Evolutionary conservation across 2,329 filamentous ascomycete species (phyloP), one percentile per base, ranked within the genome.

Genomic region (Helotiales sp.): DNA sequence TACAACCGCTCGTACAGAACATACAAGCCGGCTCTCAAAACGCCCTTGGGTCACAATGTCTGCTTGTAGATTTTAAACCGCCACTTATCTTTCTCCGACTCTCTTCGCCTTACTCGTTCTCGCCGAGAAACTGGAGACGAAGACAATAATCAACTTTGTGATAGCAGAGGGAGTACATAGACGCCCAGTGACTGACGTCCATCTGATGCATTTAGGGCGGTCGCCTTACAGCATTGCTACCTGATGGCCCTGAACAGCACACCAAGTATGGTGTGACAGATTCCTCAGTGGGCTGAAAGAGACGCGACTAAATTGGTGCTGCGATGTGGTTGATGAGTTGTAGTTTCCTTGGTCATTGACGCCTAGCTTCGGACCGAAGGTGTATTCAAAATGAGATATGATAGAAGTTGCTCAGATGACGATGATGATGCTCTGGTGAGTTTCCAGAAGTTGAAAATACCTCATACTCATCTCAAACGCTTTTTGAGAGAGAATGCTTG

Each of bases 211-310:
- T 50, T 22, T 22, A 26, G 47, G 10, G 47, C 47, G 47, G 2
- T 52, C 49, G 49, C 49, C 49, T 52, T 52, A n/a, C 24, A 30
- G 49, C 13, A 30, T 52, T 52, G 49, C 24, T 52, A 52, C 49
- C 49, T 52, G 3, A 52, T 30, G 6, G 8, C 13, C 24, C 49
- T n/a, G 13, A 22, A 52, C 49, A 52, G 26, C 49, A 30, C 49
- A 52, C 26, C 11, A 30, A 4, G 24, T 13, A 17, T 24, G 24
- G 47, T 52, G 49, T 52, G 15, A 52, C 49, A n/a, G 1, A 30
- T n/a, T n/a, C 26, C 7, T 52, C 3, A 52, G 8, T 52, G 49
- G 24, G 17, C 5, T 5, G 15, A 20, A 6, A 15, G 24, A 30
- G 10, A 30, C 11, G 26, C 13, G 26, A 26, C 49, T 52, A 26